These are phyloP conservation scores for Pyrenochaeta sp. DNA, from an alignment of 2,329 filamentous ascomycete genomes.

Conservation along the genomic window DNA sequence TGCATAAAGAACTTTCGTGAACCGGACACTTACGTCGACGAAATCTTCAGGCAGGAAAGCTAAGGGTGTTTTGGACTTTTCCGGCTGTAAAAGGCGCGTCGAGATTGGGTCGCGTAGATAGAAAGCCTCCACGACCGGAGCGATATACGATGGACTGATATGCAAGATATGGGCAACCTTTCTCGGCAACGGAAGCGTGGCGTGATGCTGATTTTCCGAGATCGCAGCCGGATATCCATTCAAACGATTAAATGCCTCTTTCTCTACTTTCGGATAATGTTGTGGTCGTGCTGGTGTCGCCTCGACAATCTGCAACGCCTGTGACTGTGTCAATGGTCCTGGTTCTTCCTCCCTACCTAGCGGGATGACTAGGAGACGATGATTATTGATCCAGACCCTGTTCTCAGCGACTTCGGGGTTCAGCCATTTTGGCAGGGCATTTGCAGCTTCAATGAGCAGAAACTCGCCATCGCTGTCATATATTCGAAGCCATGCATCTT, in stretches of 20 bases:
- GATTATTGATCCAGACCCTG: conserved; percentile 86
- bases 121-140: conserved; percentile 87
- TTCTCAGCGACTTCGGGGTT: conserved; percentile 90
- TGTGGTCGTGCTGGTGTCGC: conserved; percentile 67
- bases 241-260: conserved; percentile 89
- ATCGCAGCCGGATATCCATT: conserved; percentile 84
- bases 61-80: conserved; percentile 60
- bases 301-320: conserved; percentile 70
- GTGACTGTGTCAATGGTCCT: conserved; percentile 64
- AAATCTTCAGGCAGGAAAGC: conserved; percentile 80
- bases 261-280: conserved; percentile 77
- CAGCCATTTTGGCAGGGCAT: conserved; percentile 85
- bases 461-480: conserved; percentile 95
- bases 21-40: conserved; percentile 78
- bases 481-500: conserved; percentile 81
- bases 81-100: conserved; percentile 70
- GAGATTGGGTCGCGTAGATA: conserved; percentile 86
- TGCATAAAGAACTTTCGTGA: conserved; percentile 89
- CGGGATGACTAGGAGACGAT: conserved; percentile 78
- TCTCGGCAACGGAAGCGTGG: conserved; percentile 77
- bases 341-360: conserved; percentile 46
- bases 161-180: conserved; percentile 83
- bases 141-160: conserved; percentile 75
- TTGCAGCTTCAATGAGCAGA: conserved; percentile 90
- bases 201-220: conserved; percentile 76